These are phyloP conservation scores for Mycocentrospora acerina DNA, from an alignment of 2,329 filamentous ascomycete species.

Conservation along the genomic window DNA sequence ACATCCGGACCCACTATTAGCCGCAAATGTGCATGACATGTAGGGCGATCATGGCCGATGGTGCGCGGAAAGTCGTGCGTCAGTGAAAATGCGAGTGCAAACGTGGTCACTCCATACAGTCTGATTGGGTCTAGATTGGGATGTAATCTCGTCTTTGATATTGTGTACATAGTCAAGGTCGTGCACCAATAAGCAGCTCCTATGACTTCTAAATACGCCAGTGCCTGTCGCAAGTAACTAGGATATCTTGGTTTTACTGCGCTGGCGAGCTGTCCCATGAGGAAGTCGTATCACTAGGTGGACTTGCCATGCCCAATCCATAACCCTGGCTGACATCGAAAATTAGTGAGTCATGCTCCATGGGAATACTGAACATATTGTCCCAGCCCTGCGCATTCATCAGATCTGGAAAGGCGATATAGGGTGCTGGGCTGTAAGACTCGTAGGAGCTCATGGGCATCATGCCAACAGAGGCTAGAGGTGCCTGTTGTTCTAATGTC, in stretches of 20 bases:
- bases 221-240: too few species aligned
- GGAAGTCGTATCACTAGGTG: constrained; percentile 19
- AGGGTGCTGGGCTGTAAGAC: constrained; percentile 16
- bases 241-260: constrained; percentile 1
- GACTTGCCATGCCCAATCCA: constrained; percentile 21
- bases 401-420: constrained; percentile 27
- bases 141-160: too few species aligned
- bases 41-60: constrained; percentile 26
- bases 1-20: constrained; percentile 27
- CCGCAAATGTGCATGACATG: constrained; percentile 14
- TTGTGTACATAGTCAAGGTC: too few species aligned
- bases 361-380: constrained; percentile 29
- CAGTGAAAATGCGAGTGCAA: too few species aligned
- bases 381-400: constrained; percentile 32
- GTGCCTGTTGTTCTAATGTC: not conserved
- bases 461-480: constrained; percentile 17
- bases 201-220: too few species aligned
- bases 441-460: constrained; percentile 19
- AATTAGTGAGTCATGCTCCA: constrained; percentile 25
- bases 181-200: too few species aligned
- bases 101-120: too few species aligned
- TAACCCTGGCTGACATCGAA: constrained; percentile 22
- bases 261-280: constrained; percentile 15
- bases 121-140: too few species aligned
- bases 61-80: not conserved